phyloP scores from a whole-genome alignment of 345 rosid genomes.

The Salix viminalis region DNA sequence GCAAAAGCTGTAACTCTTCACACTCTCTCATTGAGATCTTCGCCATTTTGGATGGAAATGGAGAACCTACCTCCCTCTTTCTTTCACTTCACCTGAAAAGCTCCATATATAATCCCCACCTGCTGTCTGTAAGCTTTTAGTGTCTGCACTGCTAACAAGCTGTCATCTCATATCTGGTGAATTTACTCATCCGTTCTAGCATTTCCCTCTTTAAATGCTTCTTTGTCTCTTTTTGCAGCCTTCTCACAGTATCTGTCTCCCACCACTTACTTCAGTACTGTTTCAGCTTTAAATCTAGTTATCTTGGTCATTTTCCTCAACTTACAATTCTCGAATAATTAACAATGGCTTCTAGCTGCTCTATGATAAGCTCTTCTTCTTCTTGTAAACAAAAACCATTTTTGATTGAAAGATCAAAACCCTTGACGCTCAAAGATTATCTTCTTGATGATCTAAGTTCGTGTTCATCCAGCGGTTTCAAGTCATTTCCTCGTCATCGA shows the following conservation, averaged over 20 bases:
- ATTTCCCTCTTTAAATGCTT: constrained; percentile 2
- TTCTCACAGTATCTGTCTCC: constrained; percentile 1
- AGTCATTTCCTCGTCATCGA: constrained; percentile 74
- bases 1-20: neutral
- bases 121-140: neutral
- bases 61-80: constrained; percentile 5
- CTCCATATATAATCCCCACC: neutral
- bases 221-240: neutral
- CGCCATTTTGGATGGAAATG: neutral
- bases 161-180: neutral
- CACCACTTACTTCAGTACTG: neutral
- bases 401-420: constrained; percentile 20
- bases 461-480: constrained; percentile 86
- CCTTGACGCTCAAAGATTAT: constrained; percentile 69
- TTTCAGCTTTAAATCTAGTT: neutral
- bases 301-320: neutral
- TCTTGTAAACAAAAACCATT: constrained; percentile 14
- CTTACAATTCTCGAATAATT: too few relatives aligned
- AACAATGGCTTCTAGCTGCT: constrained; percentile 17
- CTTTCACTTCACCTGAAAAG: neutral
- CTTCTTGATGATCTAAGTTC: constrained; percentile 74
- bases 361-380: neutral
- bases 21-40: constrained; percentile 18
- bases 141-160: neutral
- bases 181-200: neutral